Base-by-base conservation (phyloP, 139 green algal genomes). In the Nannochloris sp. region DNA sequence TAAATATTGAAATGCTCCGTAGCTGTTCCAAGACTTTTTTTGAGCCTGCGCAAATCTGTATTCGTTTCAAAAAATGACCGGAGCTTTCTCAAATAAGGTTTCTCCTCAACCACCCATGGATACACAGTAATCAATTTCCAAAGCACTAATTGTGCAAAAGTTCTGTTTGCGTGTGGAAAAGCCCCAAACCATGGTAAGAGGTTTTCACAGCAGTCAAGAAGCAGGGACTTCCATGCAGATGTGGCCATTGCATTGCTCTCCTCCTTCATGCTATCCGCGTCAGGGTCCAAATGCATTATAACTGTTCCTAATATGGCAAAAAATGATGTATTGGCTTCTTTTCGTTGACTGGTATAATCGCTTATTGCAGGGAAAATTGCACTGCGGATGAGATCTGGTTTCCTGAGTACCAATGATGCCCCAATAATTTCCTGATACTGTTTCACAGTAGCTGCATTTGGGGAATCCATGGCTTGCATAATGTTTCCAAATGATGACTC, bases 351-450 rank as follows among this genome's bases (percentile, higher is more conserved):
- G 18, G 60, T 16, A 55, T 84, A 84, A 44, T 31, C 49, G 3
- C 5, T 16, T 11, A 90, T 48, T 8, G 61, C n/a, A 0, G 83
- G 83, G 40, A 90, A 68, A 40, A 90, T 57, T 5, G 62, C 44
- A 2, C 23, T 8, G 24, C 62, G 58, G 12, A 86, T 48, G 25
- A 88, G 59, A 0, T 31, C 14, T 3, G 72, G 66, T 16, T 67
- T 29, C 31, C 73, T 54, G 21, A 90, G 62, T 48, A 90, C 43
- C 58, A 85, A 64, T 4, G 62, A 48, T 4, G 87, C 68, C 1
- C 74, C 57, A 2, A 85, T 67, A 36, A 71, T 66, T 69, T 92
- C 85, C 19, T 83, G 67, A 48, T 88, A 92, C 71, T 91, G 85
- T 80, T 81, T 80, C 43, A 92, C 76, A 10, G 44, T 77, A 6